Percentiles rank a stretch among this genome's conserved stretches.
phyloP scores from a whole-genome alignment of 2,329 filamentous ascomycete genomes.

The Biscogniauxia marginata region DNA sequence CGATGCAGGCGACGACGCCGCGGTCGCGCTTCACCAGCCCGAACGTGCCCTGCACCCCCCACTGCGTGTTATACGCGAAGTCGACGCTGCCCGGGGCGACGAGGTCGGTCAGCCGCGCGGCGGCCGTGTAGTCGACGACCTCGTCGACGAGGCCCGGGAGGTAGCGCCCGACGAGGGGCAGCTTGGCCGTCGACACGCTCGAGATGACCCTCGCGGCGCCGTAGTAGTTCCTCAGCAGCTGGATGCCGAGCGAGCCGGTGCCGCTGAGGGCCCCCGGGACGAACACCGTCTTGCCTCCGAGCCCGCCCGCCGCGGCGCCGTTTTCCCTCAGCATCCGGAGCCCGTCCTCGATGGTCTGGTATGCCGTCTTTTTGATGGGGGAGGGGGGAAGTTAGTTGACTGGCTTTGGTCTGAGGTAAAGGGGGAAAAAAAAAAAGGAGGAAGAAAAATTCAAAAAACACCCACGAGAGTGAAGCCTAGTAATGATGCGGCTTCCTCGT shows the following conservation, averaged over 20 bases:
- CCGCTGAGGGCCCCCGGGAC: conserved; percentile 50
- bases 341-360: conserved; percentile 43
- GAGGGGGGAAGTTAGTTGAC: conserved; percentile 1
- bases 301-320: conserved; percentile 29
- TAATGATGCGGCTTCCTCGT: conserved; percentile 38
- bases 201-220: conserved; percentile 47
- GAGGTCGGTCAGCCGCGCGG: conserved; percentile 34
- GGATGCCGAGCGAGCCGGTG: conserved; percentile 45
- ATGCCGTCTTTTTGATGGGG: conserved; percentile 36
- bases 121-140: conserved; percentile 49
- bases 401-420: neutral
- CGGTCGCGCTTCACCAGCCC: conserved; percentile 36
- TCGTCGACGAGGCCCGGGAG: conserved; percentile 47
- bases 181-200: conserved; percentile 52
- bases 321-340: conserved; percentile 35
- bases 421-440: neutral
- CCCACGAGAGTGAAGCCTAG: conserved; percentile 29
- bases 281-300: conserved; percentile 51
- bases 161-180: conserved; percentile 42
- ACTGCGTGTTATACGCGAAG: conserved; percentile 50
- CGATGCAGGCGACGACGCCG: conserved; percentile 43
- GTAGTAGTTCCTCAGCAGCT: conserved; percentile 51
- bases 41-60: conserved; percentile 38
- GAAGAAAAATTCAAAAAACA: neutral
- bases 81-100: conserved; percentile 46